Evolutionary conservation across 148 eudicot species (phyloP), one percentile per base, ranked within the genome.

Genomic region (Diospyros kaki): DNA sequence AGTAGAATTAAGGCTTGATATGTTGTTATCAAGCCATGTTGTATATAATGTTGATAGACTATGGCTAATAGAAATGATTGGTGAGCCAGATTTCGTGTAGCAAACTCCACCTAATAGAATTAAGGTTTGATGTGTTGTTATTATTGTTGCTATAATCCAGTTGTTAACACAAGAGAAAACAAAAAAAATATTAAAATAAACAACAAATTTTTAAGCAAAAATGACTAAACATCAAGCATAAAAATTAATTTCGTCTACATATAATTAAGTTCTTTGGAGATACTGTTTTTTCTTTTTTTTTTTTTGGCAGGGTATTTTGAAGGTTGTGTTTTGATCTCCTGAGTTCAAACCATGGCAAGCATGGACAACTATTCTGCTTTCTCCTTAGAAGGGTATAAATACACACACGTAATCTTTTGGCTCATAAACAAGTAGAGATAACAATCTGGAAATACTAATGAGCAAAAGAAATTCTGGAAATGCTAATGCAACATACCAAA

Each of bases 401-500:
- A 60, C 13, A 60, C 10, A 6, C 39, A 59, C 9, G 3, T 3
- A 18, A 4, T 2, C 6, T 8, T n/a, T 60, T 74, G 52, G 28
- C 10, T 39, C 38, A 8, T 14, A 43, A 40, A 28, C 6, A 58
- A 55, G 50, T 0, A 41, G 41, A 55, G 4, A 60, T 5, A 7
- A 61, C n/a, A 60, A 61, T 54, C 38, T 28, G 51, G 66, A n/a
- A 78, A 44, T 39, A 28, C 28, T 28, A 28, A 28, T 28, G 28
- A 28, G 28, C 28, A 28, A 28, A 28, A 28, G 28, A 28, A 28
- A 28, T 28, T 28, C 28, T 28, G 28, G 28, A 28, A 28, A 28
- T 18, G 61, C 58, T 64, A 60, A 44, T 8, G 58, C 42, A 71
- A 66, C 91, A 71, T 89, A 95, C 99, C 99, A 95, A 80, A 85